These are phyloP conservation scores for Przewalskia tangutica DNA, from an alignment of 257 asterid genomes.

Conservation along the genomic window DNA sequence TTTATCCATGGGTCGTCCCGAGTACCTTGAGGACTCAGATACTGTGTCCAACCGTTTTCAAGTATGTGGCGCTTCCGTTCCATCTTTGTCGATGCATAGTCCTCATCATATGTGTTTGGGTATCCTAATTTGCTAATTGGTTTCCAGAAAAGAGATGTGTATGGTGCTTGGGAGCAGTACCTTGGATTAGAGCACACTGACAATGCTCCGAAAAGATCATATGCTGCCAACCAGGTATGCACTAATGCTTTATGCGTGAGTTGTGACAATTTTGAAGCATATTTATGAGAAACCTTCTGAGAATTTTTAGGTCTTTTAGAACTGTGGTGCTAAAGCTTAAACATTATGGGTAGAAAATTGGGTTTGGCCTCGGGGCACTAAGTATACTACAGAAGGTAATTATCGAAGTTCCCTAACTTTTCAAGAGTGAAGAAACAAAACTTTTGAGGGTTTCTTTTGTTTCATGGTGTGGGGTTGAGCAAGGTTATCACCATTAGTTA, in stretches of 20 bases:
- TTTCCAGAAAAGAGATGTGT: slow-evolving; percentile 56
- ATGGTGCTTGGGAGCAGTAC: slow-evolving; percentile 71
- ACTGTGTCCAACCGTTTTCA: slow-evolving; percentile 49
- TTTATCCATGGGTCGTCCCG: slow-evolving; percentile 57
- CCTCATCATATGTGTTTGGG: background rate
- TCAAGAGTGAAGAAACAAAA: background rate
- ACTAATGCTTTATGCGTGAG: background rate
- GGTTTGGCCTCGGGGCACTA: background rate
- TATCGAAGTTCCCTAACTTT: background rate
- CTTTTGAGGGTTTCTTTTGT: background rate
- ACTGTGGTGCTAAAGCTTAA: background rate
- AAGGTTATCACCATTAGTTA: background rate
- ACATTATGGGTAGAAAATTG: background rate
- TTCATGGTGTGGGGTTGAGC: background rate
- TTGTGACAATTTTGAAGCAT: background rate
- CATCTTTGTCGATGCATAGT: background rate
- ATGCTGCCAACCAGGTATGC: slow-evolving; percentile 52
- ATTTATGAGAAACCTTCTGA: background rate
- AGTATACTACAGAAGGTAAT: background rate
- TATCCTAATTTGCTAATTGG: background rate
- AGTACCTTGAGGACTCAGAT: slow-evolving; percentile 56
- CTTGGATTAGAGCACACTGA: slow-evolving; percentile 68
- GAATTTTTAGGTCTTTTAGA: background rate
- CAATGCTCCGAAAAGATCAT: slow-evolving; percentile 51
- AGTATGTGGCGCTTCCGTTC: slow-evolving; percentile 16